phyloP scores from a whole-genome alignment of 2,329 filamentous ascomycete genomes.

The Setomelanomma holmii region DNA sequence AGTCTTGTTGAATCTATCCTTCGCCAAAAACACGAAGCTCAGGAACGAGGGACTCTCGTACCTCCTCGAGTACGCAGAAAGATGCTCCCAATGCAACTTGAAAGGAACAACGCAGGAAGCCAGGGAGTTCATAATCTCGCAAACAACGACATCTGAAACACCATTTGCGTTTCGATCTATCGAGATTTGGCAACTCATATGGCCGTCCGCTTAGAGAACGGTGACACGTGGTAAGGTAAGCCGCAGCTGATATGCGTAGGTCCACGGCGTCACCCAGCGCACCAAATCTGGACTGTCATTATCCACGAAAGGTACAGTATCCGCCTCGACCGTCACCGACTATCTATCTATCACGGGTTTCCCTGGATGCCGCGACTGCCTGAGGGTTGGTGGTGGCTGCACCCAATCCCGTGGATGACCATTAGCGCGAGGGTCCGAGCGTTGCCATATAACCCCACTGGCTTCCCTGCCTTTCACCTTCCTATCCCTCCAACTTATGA shows the following conservation, averaged over 20 bases:
- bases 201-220: constrained; percentile 25
- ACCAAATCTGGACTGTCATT: constrained; percentile 6
- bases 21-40: too few species aligned
- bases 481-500: constrained; percentile 44
- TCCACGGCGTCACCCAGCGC: constrained; percentile 9
- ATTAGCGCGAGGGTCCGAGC: constrained; percentile 19
- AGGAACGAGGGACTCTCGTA: too few species aligned
- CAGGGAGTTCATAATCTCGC: constrained; percentile 11
- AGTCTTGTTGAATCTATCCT: too few species aligned
- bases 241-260: constrained; percentile 18
- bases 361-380: constrained; percentile 27
- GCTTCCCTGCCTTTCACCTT: constrained; percentile 39
- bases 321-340: constrained; percentile 11
- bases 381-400: constrained; percentile 29
- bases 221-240: constrained; percentile 46
- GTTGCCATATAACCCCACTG: constrained; percentile 26
- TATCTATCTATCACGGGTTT: constrained; percentile 14
- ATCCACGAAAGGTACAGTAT: constrained; percentile 3
- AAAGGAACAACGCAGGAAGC: constrained; percentile 1
- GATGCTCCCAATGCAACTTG: not conserved
- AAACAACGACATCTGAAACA: constrained; percentile 29
- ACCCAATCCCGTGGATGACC: too few species aligned
- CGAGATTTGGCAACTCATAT: constrained; percentile 36
- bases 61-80: not conserved
- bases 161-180: constrained; percentile 41